Evolutionary conservation across 306 rosid species (phyloP).

Genomic region (Fagus crenata): DNA sequence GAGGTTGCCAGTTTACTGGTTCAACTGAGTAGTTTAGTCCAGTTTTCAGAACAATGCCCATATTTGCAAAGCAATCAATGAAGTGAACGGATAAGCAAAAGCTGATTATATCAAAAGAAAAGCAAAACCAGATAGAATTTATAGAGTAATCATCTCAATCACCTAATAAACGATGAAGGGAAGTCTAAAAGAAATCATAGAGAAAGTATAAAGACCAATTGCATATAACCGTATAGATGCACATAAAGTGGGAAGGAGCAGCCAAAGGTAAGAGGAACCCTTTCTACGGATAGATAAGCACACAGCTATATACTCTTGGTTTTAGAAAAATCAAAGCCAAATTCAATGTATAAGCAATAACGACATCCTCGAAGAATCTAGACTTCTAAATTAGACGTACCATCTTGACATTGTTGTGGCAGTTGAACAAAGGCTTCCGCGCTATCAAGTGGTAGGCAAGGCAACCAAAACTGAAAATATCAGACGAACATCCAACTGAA

Average conservation of each 20-base stretch:
- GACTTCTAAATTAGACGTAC: constrained; percentile 41
- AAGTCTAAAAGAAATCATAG: background rate
- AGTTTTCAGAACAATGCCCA: background rate
- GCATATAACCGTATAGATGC: background rate
- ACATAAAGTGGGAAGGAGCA: background rate
- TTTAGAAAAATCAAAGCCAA: background rate
- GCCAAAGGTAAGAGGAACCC: background rate
- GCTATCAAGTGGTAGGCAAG: constrained; percentile 90
- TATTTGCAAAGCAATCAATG: background rate
- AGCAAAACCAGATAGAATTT: background rate
- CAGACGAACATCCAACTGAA: constrained; percentile 66
- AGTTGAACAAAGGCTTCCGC: constrained; percentile 79
- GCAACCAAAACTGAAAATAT: constrained; percentile 96
- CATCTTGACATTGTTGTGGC: constrained; percentile 96
- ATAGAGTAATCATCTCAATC: background rate
- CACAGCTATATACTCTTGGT: background rate
- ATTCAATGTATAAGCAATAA: background rate
- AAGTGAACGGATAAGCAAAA: constrained; percentile 3
- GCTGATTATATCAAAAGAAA: background rate
- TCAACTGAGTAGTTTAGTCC: background rate
- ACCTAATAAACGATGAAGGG: background rate
- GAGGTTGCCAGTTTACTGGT: background rate
- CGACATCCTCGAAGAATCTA: constrained; percentile 20
- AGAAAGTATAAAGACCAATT: background rate
- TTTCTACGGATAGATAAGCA: background rate